A percentile compares a stretch with the other conserved stretches of the same genome.
These are phyloP conservation scores for Nakaseomyces delphensis DNA, from an alignment of 1,139 yeast genomes.

Conservation along the genomic window DNA sequence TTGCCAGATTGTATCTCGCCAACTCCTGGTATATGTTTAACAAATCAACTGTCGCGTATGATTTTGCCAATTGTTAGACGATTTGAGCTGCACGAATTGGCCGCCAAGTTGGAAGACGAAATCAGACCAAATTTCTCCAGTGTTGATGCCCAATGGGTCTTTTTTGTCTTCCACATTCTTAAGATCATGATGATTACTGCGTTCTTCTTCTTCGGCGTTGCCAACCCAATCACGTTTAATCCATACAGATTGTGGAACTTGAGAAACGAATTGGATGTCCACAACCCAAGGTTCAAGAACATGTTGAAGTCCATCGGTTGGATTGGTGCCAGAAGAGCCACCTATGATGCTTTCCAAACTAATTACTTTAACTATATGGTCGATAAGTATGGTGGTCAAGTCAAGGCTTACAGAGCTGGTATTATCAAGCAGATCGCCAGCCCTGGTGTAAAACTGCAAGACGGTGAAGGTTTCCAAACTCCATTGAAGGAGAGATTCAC, in stretches of 20 bases:
- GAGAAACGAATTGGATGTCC: slow-evolving; percentile 24
- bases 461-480: slow-evolving; percentile 79
- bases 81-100: slow-evolving; percentile 35
- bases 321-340: slow-evolving; percentile 80
- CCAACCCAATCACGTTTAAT: slow-evolving; percentile 62
- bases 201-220: slow-evolving; percentile 56
- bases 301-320: slow-evolving; percentile 68
- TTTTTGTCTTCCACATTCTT: slow-evolving; percentile 61
- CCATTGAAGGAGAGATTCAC: slow-evolving; percentile 36
- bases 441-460: slow-evolving; percentile 54
- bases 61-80: slow-evolving; percentile 33
- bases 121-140: slow-evolving; percentile 34
- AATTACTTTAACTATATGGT: slow-evolving; percentile 58
- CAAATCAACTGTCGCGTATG: slow-evolving; percentile 48
- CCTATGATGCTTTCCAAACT: slow-evolving; percentile 63
- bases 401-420: slow-evolving; percentile 71
- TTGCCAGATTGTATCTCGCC: slow-evolving; percentile 83
- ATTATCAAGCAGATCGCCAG: slow-evolving; percentile 49
- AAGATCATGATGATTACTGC: slow-evolving; percentile 52
- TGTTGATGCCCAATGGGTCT: slow-evolving; percentile 50
- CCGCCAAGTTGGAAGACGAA: slow-evolving; percentile 43
- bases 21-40: slow-evolving; percentile 81
- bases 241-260: slow-evolving; percentile 30
- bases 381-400: slow-evolving; percentile 65
- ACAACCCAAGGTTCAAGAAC: slow-evolving; percentile 31